Evolutionary conservation across 495 filamentous ascomycete genomes (phyloP), one percentile per base, ranked within the genome.

Genomic region (Cudoniella acicularis): DNA sequence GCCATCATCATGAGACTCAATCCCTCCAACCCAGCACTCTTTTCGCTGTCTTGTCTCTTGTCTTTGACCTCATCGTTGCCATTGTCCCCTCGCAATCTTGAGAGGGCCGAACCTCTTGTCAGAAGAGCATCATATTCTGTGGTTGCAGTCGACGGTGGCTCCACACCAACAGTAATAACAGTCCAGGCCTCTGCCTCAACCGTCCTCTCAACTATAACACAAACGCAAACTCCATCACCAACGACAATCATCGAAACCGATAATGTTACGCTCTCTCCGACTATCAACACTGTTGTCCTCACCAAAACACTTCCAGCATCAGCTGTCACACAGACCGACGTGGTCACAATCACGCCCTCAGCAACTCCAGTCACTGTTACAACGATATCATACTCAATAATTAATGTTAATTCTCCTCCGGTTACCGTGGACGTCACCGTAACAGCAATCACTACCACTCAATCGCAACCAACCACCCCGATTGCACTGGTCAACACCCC

Each of bases 61-160:
- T 52, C 17, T 36, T 27, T 63, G 11, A 54, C 50, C 27, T 55
- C 52, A 42, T 50, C 65, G 21, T 47, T 64, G 24, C 62, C 62
- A 17, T 64, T 68, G 25, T 27, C 49, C 13, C 52, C 53, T 49
- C 40, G 21, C 17, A 47, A 54, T 9, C 2, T 47, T 22, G 45
- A 41, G 11, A 26, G 42, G 18, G 20, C 52, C 2, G 55, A 63
- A 27, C 49, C 66, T 25, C 47, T 65, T 11, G 47, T 53, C 36
- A 45, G 25, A 56, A 54, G 66, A 40, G 66, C 66, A 59, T 63
- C 62, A 20, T 68, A 68, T 40, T 68, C 66, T 18, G 66, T 68
- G 17, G 63, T 68, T 11, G 43, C 59, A 13, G 66, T 68, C 17
- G 66, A 68, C 60, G 66, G 66, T 9, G 66, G 63, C 10, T 25